phyloP scores from a whole-genome alignment of 495 filamentous ascomycete genomes.

The Neurospora sublineolata region DNA sequence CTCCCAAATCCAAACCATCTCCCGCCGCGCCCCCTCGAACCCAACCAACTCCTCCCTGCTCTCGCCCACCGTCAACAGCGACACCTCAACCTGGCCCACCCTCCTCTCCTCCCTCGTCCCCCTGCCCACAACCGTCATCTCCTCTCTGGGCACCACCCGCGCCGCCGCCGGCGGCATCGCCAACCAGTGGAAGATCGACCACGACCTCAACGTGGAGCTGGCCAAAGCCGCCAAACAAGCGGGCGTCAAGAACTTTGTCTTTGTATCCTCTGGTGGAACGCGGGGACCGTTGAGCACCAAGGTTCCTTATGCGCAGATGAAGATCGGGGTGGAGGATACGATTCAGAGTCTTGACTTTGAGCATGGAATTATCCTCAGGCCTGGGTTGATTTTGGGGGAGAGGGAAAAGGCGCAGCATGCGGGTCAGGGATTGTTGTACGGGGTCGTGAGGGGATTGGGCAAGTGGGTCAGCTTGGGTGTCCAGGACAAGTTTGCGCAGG shows the following conservation, averaged over 20 bases:
- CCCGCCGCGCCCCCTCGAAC: slow-evolving; percentile 37
- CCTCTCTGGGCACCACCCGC: slow-evolving; percentile 56
- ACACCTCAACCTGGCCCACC: slow-evolving; percentile 44
- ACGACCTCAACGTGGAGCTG: slow-evolving; percentile 60
- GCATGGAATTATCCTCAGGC: slow-evolving; percentile 59
- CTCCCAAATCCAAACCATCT: slow-evolving; percentile 44
- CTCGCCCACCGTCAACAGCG: slow-evolving; percentile 32
- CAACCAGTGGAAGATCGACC: slow-evolving; percentile 66
- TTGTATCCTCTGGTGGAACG: slow-evolving; percentile 49
- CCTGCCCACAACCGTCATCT: slow-evolving; percentile 48
- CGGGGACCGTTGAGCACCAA: slow-evolving; percentile 19
- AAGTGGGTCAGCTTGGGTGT: slow-evolving; percentile 26
- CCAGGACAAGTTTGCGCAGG: slow-evolving; percentile 62
- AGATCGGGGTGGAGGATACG: slow-evolving; percentile 69
- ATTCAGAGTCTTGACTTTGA: slow-evolving; percentile 61
- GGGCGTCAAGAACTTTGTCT: slow-evolving; percentile 54
- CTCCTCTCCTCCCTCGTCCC: slow-evolving; percentile 43
- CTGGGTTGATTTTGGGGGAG: slow-evolving; percentile 62
- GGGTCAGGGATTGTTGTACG: slow-evolving; percentile 34
- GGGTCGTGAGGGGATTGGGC: slow-evolving; percentile 43
- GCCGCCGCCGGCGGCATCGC: slow-evolving; percentile 54
- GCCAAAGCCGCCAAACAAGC: slow-evolving; percentile 53
- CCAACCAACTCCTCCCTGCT: slow-evolving; percentile 35
- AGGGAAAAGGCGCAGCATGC: slow-evolving; percentile 45
- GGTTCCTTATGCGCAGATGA: slow-evolving; percentile 59